Conservation (phyloP, 495 filamentous ascomycete genomes). For the Antarctomyces pellizariae region DNA sequence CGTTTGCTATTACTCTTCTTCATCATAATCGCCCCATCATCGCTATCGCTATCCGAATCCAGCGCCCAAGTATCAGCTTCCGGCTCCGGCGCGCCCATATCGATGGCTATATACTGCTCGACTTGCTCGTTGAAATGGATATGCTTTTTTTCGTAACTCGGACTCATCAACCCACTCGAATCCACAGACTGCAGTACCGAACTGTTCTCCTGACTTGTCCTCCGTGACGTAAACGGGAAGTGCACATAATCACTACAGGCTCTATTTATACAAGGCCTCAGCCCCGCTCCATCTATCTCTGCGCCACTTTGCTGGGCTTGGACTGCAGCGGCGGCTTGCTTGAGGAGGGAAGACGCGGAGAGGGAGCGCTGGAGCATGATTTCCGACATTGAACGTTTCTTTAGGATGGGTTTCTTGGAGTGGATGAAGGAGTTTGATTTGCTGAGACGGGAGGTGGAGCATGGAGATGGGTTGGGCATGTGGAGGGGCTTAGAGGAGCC, state of each 20-base stretch:
- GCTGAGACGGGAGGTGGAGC: slow-evolving; percentile 32
- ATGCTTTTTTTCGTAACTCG: slow-evolving; percentile 44
- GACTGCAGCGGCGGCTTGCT: slow-evolving; percentile 80
- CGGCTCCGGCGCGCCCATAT: slow-evolving; percentile 46
- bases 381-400: slow-evolving; percentile 91
- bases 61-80: slow-evolving; percentile 28
- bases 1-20: slow-evolving; percentile 30
- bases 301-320: slow-evolving; percentile 73
- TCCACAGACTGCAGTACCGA: slow-evolving; percentile 32
- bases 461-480: slow-evolving; percentile 26
- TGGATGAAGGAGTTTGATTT: slow-evolving; percentile 59
- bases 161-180: slow-evolving; percentile 42
- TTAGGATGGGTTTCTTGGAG: slow-evolving; percentile 83
- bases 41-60: slow-evolving; percentile 34
- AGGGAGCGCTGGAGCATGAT: slow-evolving; percentile 80
- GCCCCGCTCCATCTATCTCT: too few relatives aligned
- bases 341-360: slow-evolving; percentile 73
- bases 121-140: slow-evolving; percentile 96
- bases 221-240: slow-evolving; percentile 29
- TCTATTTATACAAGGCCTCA: too few relatives aligned
- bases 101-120: slow-evolving; percentile 85
- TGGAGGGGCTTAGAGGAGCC: slow-evolving; percentile 18
- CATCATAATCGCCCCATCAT: slow-evolving; percentile 73
- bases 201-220: slow-evolving; percentile 29
- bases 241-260: slow-evolving; percentile 44